Evolutionary conservation across 805 yeast genomes (phyloP), one percentile per base, ranked within the genome.

Genomic region (Ogataea angusta): DNA sequence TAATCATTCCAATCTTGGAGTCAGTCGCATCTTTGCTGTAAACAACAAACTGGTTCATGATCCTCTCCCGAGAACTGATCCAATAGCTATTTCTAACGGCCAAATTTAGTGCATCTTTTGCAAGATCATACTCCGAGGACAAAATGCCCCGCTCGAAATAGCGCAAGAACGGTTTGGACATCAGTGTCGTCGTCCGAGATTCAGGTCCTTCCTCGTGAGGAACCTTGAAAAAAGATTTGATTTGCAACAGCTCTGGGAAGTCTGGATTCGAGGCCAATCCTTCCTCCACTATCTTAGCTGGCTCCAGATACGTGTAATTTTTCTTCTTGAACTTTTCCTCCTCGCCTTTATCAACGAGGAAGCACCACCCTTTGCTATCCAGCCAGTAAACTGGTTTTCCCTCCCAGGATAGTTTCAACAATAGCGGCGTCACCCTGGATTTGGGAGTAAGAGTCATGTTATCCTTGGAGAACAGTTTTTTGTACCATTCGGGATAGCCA

Each of bases 401-500:
- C 51, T 89, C 95, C 96, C 96, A 93, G 22, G 81, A 76, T 37
- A 93, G 67, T 45, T 81, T 77, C 42, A 93, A 69, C 24, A 93
- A 62, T 4, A 90, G 54, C 0, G 97, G 91, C 0, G 95, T 76
- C 4, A 80, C 66, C 49, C 98, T 69, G 0, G 95, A 72, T 39
- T 87, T 73, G 1, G 85, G 76, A 0, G 93, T 78, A 10, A 93
- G 62, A 26, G 70, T 76, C 53, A 87, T 47, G 17, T 52, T 47
- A 10, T 52, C 55, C 15, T 67, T 60, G 30, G 66, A 69, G 46
- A 69, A 64, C 26, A 77, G 55, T 18, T 78, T 80, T 45, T 84
- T 76, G 60, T 86, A 95, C 99, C 99, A 93, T 49, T 83, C 83
- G 0, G 99, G 99, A 53, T 73, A 87, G 0, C 96, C 98, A 0